Conservation (phyloP, 2,329 filamentous ascomycete genomes). For the Aureobasidium sp. region DNA sequence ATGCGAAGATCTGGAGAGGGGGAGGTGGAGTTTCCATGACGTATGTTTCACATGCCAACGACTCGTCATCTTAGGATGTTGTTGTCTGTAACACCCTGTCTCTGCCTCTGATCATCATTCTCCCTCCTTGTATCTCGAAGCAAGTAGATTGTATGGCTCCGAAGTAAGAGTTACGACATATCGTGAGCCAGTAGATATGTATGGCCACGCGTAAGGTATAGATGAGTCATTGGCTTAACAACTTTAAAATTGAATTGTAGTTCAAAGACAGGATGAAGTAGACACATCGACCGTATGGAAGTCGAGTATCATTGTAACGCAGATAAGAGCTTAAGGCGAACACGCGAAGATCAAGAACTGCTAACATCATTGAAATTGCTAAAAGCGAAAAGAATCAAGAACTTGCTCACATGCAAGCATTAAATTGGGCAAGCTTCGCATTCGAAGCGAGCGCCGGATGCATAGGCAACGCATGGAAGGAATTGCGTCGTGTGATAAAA, state of each 20-base stretch:
- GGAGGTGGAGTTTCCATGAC: conserved; percentile 1
- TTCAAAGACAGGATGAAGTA: not conserved
- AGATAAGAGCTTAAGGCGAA: not conserved
- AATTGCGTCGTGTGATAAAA: not conserved
- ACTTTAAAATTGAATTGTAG: no score
- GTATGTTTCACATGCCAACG: conserved; percentile 6
- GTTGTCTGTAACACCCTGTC: not conserved
- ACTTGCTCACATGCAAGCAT: not conserved
- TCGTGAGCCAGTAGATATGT: no score
- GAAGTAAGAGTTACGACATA: no score
- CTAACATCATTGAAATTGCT: not conserved
- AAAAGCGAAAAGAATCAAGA: not conserved
- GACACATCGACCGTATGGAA: not conserved
- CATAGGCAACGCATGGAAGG: not conserved
- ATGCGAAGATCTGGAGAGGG: not conserved
- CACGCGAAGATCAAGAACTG: not conserved
- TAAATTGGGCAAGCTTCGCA: not conserved
- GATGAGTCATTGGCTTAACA: no score
- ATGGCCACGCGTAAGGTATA: not conserved
- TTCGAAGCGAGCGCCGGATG: not conserved
- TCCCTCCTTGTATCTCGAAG: no score
- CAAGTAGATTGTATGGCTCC: no score
- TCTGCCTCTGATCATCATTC: no score
- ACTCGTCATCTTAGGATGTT: not conserved
- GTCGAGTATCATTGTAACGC: not conserved